Percentiles rank a stretch among this genome's conserved stretches.
These are phyloP conservation scores for Fusarium beomiforme DNA, from an alignment of 2,329 filamentous ascomycete species.

Conservation along the genomic window DNA sequence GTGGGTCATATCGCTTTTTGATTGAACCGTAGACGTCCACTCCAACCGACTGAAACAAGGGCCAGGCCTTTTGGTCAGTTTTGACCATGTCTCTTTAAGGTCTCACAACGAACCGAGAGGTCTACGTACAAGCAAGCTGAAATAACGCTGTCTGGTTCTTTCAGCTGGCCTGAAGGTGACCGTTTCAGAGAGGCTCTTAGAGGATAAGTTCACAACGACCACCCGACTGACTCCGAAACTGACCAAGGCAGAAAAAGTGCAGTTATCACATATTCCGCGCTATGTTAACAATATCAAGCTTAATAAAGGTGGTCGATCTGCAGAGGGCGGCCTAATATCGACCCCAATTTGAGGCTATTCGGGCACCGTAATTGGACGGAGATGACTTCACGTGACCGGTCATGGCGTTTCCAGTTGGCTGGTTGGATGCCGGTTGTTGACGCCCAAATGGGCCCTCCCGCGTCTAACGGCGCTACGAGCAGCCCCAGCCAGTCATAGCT, in stretches of 20 bases:
- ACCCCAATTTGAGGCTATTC: conserved; percentile 28
- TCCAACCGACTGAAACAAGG: conserved; percentile 17
- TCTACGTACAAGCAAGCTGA: background rate
- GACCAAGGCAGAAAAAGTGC: conserved; percentile 5
- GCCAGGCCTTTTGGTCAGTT: background rate
- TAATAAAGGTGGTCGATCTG: conserved; percentile 26
- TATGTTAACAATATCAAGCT: background rate
- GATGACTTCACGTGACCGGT: conserved; percentile 15
- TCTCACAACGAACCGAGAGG: conserved; percentile 31
- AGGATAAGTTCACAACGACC: background rate
- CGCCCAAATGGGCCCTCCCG: conserved; percentile 22
- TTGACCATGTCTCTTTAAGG: background rate
- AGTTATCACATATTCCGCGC: conserved; percentile 11
- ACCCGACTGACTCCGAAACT: conserved; percentile 22
- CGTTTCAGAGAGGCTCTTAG: conserved; percentile 6
- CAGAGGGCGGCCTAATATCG: conserved; percentile 8
- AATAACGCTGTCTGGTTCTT: conserved; percentile 12
- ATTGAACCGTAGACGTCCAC: conserved; percentile 4
- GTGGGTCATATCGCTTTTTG: conserved; percentile 20
- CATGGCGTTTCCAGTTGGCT: conserved; percentile 9
- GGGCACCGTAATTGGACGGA: conserved; percentile 19
- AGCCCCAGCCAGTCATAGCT: conserved; percentile 38
- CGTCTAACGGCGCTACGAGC: conserved; percentile 32
- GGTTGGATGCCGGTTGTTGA: conserved; percentile 29
- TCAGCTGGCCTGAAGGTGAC: conserved; percentile 23